phyloP scores from a whole-genome alignment of 2,329 filamentous ascomycete species.

The Pseudogymnoascus sp. region DNA sequence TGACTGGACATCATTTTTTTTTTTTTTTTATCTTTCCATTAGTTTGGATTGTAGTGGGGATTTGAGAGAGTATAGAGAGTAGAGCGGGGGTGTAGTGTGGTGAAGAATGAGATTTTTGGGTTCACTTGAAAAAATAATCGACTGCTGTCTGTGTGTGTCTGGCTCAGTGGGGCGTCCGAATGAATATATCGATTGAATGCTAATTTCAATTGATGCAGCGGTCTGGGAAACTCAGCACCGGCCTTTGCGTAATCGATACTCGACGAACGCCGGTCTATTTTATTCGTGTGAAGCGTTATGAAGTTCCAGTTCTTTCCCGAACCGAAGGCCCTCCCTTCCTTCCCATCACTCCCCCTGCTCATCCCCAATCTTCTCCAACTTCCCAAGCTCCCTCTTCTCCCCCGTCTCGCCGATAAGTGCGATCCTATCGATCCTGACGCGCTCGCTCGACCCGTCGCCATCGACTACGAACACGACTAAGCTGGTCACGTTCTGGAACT shows the following conservation, averaged over 20 bases:
- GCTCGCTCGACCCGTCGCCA: slow-evolving; percentile 74
- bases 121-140: slow-evolving; percentile 10
- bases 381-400: slow-evolving; percentile 86
- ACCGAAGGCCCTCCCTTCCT: not conserved
- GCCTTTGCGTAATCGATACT: not conserved
- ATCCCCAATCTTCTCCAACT: slow-evolving; percentile 88
- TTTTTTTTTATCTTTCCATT: not conserved
- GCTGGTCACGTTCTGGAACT: slow-evolving; percentile 89
- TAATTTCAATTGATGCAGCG: not conserved
- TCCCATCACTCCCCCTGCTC: slow-evolving; percentile 49
- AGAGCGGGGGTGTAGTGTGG: slow-evolving; percentile 23
- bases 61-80: slow-evolving; percentile 13
- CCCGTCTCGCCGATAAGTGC: slow-evolving; percentile 80
- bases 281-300: not conserved
- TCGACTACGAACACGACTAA: slow-evolving; percentile 83
- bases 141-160: not conserved
- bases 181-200: not conserved
- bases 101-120: slow-evolving; percentile 43
- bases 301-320: not conserved
- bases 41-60: not conserved
- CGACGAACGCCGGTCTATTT: not conserved
- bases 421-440: slow-evolving; percentile 72
- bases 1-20: slow-evolving; percentile 24
- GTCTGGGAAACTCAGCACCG: not conserved
- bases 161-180: not conserved